Conservation (phyloP, 2,329 filamentous ascomycete genomes). For the Arthrobotrys sinensis region DNA sequence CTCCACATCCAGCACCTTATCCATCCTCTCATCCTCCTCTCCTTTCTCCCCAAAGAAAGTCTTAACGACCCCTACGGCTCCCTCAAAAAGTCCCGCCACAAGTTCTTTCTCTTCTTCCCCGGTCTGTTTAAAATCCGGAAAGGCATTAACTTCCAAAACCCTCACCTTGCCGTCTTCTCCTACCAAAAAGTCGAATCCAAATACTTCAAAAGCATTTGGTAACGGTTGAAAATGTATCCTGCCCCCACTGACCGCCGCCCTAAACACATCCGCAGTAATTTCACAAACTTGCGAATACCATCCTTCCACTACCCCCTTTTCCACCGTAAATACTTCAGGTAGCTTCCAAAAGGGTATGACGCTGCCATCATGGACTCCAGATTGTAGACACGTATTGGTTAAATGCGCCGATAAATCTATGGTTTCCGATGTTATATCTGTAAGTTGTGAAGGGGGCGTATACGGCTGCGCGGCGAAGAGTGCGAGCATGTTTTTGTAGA, state of each 20-base stretch:
- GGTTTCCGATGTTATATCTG: conserved; percentile 50
- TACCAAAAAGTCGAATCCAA: conserved; percentile 90
- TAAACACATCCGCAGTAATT: conserved; percentile 83
- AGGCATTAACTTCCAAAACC: conserved; percentile 94
- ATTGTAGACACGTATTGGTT: conserved; percentile 95
- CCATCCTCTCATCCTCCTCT: conserved; percentile 63
- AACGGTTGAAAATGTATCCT: conserved; percentile 90
- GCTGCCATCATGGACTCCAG: conserved; percentile 73
- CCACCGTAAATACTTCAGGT: conserved; percentile 64
- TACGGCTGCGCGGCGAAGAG: conserved; percentile 88
- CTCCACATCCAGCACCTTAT: conserved; percentile 65
- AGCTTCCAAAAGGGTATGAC: conserved; percentile 84
- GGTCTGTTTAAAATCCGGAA: conserved; percentile 95
- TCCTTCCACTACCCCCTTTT: conserved; percentile 71
- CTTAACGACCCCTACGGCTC: conserved; percentile 77
- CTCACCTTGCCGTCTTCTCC: conserved; percentile 77
- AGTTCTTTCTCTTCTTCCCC: conserved; percentile 80
- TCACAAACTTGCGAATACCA: conserved; percentile 82
- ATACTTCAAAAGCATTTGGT: conserved; percentile 91
- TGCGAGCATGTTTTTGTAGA: conserved; percentile 92
- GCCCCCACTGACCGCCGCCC: conserved; percentile 87
- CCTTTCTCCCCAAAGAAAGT: conserved; percentile 75
- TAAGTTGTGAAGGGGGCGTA: conserved; percentile 71
- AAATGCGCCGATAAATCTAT: conserved; percentile 80
- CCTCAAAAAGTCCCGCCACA: conserved; percentile 83